Percentiles rank a stretch among this genome's conserved stretches.
Evolutionary conservation across 2,329 filamentous ascomycete genomes (phyloP).

Genomic region (Dothistroma pini): DNA sequence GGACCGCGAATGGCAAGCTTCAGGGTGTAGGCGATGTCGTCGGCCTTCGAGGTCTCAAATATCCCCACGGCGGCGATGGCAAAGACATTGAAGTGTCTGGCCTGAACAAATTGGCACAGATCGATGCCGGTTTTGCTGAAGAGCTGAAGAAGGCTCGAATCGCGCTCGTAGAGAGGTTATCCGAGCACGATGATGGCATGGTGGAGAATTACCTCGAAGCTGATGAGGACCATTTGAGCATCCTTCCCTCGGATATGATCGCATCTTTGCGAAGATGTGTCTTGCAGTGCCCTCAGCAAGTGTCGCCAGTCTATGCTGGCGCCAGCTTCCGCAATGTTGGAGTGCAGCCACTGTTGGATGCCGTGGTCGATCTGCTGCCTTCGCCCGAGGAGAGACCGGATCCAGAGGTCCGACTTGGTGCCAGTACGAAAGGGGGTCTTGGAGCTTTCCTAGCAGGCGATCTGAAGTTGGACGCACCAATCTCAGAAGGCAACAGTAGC

Average conservation of each 20-base stretch:
- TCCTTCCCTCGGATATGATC: slow-evolving; percentile 64
- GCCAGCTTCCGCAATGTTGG: slow-evolving; percentile 93
- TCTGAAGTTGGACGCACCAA: slow-evolving; percentile 17
- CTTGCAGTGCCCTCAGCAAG: slow-evolving; percentile 61
- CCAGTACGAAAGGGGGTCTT: slow-evolving; percentile 50
- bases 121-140: slow-evolving; percentile 50
- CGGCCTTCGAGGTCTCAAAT: slow-evolving; percentile 69
- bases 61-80: slow-evolving; percentile 64
- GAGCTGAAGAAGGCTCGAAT: slow-evolving; percentile 74
- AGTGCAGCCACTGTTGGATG: slow-evolving; percentile 86
- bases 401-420: slow-evolving; percentile 67
- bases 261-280: slow-evolving; percentile 71
- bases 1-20: slow-evolving; percentile 68
- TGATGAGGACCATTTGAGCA: slow-evolving; percentile 66
- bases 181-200: slow-evolving; percentile 82
- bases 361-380: slow-evolving; percentile 81
- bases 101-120: slow-evolving; percentile 51
- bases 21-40: slow-evolving; percentile 83
- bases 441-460: slow-evolving; percentile 42
- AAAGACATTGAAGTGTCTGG: slow-evolving; percentile 51
- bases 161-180: slow-evolving; percentile 76
- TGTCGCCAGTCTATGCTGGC: slow-evolving; percentile 85
- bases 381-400: slow-evolving; percentile 77
- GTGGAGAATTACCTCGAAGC: slow-evolving; percentile 79
- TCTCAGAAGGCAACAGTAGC: slow-evolving; percentile 34